phyloP scores from a whole-genome alignment of 2,329 filamentous ascomycete species.

The Monilinia fructigena region DNA sequence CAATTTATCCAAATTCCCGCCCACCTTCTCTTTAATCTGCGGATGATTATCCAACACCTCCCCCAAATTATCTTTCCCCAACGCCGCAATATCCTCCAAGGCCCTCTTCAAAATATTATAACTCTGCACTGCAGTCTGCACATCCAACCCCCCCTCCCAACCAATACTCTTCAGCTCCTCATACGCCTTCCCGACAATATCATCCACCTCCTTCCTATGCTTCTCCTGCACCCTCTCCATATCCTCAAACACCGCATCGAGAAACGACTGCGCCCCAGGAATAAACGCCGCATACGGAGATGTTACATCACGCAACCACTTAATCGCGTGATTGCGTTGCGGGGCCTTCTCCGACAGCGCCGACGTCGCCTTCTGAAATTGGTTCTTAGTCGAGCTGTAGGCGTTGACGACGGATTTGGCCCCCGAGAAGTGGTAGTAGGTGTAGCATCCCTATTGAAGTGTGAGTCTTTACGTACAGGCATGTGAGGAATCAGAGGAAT shows the following conservation, averaged over 20 bases:
- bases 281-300: conserved; percentile 70
- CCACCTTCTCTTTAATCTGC: conserved; percentile 68
- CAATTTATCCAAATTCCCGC: conserved; percentile 64
- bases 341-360: conserved; percentile 63
- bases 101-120: conserved; percentile 64
- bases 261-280: conserved; percentile 66
- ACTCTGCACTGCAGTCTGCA: conserved; percentile 60
- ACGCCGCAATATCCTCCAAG: conserved; percentile 55
- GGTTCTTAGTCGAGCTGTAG: conserved; percentile 55
- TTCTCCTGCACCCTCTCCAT: conserved; percentile 65
- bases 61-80: conserved; percentile 60
- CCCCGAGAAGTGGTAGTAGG: conserved; percentile 54
- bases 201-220: conserved; percentile 68
- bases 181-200: conserved; percentile 67
- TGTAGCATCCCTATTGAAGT: conserved; percentile 45
- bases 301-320: conserved; percentile 63
- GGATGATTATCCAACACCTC: conserved; percentile 74
- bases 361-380: conserved; percentile 59
- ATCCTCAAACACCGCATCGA: conserved; percentile 69
- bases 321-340: conserved; percentile 63
- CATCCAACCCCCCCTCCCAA: conserved; percentile 54
- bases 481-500: no score
- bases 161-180: conserved; percentile 62
- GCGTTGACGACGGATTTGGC: conserved; percentile 46
- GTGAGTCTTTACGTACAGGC: neutral